Percentiles rank a stretch among this genome's conserved stretches.
phyloP scores from a whole-genome alignment of 73 alveolate species.

The Urostyla sp. region DNA sequence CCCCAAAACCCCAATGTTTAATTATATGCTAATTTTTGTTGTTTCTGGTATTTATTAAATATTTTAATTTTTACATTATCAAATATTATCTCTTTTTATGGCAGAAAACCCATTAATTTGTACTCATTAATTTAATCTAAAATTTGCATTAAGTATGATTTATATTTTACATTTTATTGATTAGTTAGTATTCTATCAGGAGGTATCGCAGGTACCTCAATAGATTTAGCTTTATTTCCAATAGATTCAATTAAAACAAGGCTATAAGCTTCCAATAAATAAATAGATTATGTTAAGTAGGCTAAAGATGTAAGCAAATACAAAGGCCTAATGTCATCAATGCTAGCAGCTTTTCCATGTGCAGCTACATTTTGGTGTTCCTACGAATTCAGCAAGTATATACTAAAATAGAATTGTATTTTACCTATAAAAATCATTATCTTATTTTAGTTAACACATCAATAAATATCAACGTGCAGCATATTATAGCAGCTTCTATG shows the following conservation, averaged over 20 bases:
- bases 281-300: conserved; percentile 54
- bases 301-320: conserved; percentile 80
- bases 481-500: conserved; percentile 74
- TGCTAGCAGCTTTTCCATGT: conserved; percentile 87
- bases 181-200: conserved; percentile 69
- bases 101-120: conserved; percentile 56
- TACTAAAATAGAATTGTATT: conserved; percentile 2
- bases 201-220: conserved; percentile 83
- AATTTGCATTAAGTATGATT: conserved; percentile 33
- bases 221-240: conserved; percentile 82
- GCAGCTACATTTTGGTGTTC: conserved; percentile 84
- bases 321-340: conserved; percentile 78
- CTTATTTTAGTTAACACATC: background rate
- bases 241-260: conserved; percentile 84
- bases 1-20: too few species aligned
- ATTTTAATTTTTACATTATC: background rate
- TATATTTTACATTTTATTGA: background rate
- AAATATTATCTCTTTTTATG: background rate
- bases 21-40: too few species aligned
- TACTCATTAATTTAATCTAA: conserved; percentile 43
- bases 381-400: conserved; percentile 75
- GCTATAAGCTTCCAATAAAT: conserved; percentile 68
- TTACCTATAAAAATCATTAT: background rate
- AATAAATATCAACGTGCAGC: conserved; percentile 47
- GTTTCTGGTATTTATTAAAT: background rate